Base-by-base conservation (phyloP, 2,329 filamentous ascomycete species). In the Dactylellina haptotyla region DNA sequence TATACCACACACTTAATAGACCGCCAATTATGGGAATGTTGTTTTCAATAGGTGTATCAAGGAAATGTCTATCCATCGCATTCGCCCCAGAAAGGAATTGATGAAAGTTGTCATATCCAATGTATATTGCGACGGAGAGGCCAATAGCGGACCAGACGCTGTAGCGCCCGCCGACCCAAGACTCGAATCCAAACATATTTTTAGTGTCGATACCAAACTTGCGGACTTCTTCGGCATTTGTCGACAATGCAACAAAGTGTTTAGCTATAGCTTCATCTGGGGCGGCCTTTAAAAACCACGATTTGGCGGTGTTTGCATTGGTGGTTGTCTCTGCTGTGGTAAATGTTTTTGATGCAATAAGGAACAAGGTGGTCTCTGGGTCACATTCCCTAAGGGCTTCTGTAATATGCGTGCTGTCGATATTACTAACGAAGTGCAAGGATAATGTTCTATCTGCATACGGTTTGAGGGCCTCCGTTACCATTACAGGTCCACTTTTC, bases 101-200 rank as follows among this genome's bases (percentile, higher is more conserved):
- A 83, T 95, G 88, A 86, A 98, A 99, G 87, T 97, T 97, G 81
- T 98, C 93, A 82, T 86, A 99, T 81, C 95, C 95, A 81, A 99
- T 90, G 85, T 97, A 97, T 77, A 99, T 86, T 78, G 90, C 90
- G 67, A 99, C 93, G 76, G 92, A 97, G 75, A 99, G 85, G 78
- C 95, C 95, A 80, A 99, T 99, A 81, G 95, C 95, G 78, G 93
- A 97, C 95, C 95, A 99, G 77, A 99, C 95, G 73, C 93, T 97
- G 87, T 99, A 99, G 73, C 95, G 91, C 67, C 95, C 95, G 81
- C 95, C 95, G 58, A 98, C 94, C 95, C 95, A 99, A 83, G 91
- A 96, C 83, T 94, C 93, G 81, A 99, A 99, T 79, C 93, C 93
- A 80, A 99, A 99, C 95, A 99, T 99, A 87, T 98, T 99, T 87